phyloP scores from a whole-genome alignment of 306 rosid species.

The Inga leiocalycina region DNA sequence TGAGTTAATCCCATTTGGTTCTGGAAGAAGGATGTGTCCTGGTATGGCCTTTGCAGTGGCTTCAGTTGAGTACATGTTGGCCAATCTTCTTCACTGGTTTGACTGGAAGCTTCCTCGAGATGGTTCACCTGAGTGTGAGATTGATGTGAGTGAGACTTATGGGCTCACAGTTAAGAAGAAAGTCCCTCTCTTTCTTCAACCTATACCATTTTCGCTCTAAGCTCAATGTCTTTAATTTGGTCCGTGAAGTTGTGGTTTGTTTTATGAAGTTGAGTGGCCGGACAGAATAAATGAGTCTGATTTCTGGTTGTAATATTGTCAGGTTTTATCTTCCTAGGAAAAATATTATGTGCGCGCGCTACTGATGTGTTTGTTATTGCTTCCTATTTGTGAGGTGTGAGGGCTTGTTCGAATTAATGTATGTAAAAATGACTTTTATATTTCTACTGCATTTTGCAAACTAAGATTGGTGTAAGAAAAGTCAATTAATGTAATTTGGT shows the following conservation, averaged over 20 bases:
- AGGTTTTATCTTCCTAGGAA: background rate
- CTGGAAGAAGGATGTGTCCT: constrained; percentile 26
- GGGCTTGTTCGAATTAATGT: background rate
- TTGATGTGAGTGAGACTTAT: background rate
- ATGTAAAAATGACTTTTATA: too few relatives aligned
- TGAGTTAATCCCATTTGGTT: constrained; percentile 17
- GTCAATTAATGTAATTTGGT: too few relatives aligned
- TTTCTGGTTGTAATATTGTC: background rate
- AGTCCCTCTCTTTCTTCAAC: constrained; percentile 33
- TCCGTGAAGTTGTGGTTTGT: too few relatives aligned
- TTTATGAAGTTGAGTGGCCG: background rate
- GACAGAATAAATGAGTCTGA: background rate
- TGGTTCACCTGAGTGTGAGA: background rate
- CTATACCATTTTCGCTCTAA: background rate
- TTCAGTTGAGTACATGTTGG: constrained; percentile 15
- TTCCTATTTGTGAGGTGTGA: background rate
- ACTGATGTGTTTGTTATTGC: background rate
- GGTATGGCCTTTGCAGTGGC: constrained; percentile 20
- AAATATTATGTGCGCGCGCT: background rate
- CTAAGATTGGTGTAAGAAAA: too few relatives aligned
- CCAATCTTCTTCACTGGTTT: constrained; percentile 49
- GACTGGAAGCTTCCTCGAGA: constrained; percentile 41
- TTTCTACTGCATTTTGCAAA: background rate
- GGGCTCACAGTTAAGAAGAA: constrained; percentile 32
- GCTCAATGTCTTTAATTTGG: background rate